Percentiles rank a stretch among this genome's conserved stretches.
These are phyloP conservation scores for Populus hybrid DNA, from an alignment of 441 rosid genomes.

Conservation along the genomic window DNA sequence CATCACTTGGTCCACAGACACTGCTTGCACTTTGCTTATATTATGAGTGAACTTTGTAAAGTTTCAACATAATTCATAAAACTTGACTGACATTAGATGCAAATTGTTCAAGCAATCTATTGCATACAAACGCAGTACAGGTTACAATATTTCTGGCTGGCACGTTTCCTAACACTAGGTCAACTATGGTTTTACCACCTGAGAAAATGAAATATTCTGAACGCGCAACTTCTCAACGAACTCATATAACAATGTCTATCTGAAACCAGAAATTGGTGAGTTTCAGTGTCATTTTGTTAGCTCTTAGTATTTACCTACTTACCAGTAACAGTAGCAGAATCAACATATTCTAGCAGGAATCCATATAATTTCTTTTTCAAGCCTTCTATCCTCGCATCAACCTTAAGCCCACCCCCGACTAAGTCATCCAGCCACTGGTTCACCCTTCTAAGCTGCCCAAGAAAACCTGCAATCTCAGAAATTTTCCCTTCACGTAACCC, in stretches of 20 bases:
- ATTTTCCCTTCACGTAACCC: slow-evolving; percentile 24
- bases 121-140: background rate
- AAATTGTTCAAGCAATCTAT: background rate
- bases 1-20: background rate
- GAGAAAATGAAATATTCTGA: background rate
- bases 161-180: background rate
- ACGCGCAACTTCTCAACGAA: no score
- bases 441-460: slow-evolving; percentile 40
- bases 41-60: background rate
- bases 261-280: background rate
- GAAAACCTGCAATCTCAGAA: slow-evolving; percentile 30
- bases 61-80: background rate
- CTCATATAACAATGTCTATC: background rate
- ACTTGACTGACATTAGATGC: background rate
- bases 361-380: slow-evolving; percentile 42
- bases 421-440: slow-evolving; percentile 41
- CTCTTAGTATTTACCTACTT: slow-evolving; percentile 10
- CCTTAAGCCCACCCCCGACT: slow-evolving; percentile 21
- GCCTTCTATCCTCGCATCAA: slow-evolving; percentile 30
- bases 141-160: background rate
- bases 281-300: slow-evolving; percentile 7
- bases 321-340: slow-evolving; percentile 20
- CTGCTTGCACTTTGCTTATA: background rate
- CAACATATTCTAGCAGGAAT: slow-evolving; percentile 38
- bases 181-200: background rate